These are phyloP conservation scores for Vararia minispora DNA, from an alignment of 768 basidiomycete genomes.

Conservation along the genomic window DNA sequence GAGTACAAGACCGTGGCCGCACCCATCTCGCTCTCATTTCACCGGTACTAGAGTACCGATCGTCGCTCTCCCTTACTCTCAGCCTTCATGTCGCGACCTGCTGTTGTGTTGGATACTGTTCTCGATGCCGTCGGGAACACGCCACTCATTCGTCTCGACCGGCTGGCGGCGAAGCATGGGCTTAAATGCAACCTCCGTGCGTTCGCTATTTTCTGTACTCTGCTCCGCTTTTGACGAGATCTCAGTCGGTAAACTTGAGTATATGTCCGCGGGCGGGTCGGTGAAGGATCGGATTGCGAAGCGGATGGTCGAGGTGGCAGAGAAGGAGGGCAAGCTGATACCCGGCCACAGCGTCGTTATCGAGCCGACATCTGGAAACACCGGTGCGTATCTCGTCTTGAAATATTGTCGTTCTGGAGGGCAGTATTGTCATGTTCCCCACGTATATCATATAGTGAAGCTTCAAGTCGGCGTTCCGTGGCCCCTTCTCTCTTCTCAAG, in stretches of 20 bases:
- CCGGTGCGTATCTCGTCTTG: too few relatives aligned
- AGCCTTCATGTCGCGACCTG: constrained; percentile 21
- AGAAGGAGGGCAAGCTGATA: constrained; percentile 73
- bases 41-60: too few relatives aligned
- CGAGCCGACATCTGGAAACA: constrained; percentile 92
- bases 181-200: constrained; percentile 84
- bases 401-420: too few relatives aligned
- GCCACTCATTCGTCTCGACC: constrained; percentile 79
- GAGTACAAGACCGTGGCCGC: too few relatives aligned
- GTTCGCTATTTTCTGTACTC: constrained; percentile 19
- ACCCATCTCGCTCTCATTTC: too few relatives aligned
- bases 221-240: not conserved
- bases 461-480: not conserved
- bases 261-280: constrained; percentile 82
- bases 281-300: constrained; percentile 96
- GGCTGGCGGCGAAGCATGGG: constrained; percentile 60
- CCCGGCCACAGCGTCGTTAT: constrained; percentile 88
- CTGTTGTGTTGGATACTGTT: constrained; percentile 59
- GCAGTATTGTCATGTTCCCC: too few relatives aligned
- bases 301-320: constrained; percentile 93
- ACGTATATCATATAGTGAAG: not conserved
- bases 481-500: too few relatives aligned
- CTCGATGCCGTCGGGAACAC: constrained; percentile 86
- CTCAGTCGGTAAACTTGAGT: constrained; percentile 84
- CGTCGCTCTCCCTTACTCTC: constrained; percentile 1